Base-by-base conservation (phyloP, 768 basidiomycete species). In the Rubroboletus satanas region DNA sequence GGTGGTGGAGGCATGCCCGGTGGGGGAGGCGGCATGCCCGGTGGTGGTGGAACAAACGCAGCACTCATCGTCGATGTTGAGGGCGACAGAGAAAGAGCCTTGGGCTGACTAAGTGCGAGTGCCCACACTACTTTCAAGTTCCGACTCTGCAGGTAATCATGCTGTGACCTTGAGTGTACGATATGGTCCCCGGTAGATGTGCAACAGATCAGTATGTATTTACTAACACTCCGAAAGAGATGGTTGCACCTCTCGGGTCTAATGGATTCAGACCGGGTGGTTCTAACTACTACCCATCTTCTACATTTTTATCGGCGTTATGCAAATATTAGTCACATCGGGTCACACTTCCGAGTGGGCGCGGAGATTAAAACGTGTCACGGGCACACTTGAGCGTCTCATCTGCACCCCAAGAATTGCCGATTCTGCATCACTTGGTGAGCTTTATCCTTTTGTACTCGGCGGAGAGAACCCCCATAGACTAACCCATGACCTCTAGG, bases 21-120 rank as follows among this genome's bases (percentile, higher is more conserved):
- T n/a, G 74, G 74, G 14, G 70, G 74, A 44, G 70, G 69, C 43
- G 71, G 71, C 73, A 76, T 75, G 42, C 75, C 75, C 29, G 75
- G 75, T 42, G 75, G 75, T 8, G 75, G 75, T n/a, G 71, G 71
- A 52, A 70, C 52, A 58, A 66, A 71, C 33, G 60, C 49, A 51
- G 61, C 54, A 39, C 67, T 73, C 70, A 71, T 71, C 55, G 66
- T 73, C 55, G 60, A 60, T 61, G 69, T 53, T 69, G 68, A 64
- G 53, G 66, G 66, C 59, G 56, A 59, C 44, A 36, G 46, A 55
- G 60, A 64, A 70, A 68, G 58, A 37, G 52, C 29, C 31, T 17
- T 52, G 26, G 33, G 66, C 48, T 70, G 64, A 72, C 70, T 58
- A 70, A 69, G 37, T 10, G 21, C 1, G 2, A 28, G 26, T 43